Percentiles rank a stretch among this genome's conserved stretches.
These are phyloP conservation scores for Apiospora hydei DNA, from an alignment of 2,329 filamentous ascomycete genomes.

Conservation along the genomic window DNA sequence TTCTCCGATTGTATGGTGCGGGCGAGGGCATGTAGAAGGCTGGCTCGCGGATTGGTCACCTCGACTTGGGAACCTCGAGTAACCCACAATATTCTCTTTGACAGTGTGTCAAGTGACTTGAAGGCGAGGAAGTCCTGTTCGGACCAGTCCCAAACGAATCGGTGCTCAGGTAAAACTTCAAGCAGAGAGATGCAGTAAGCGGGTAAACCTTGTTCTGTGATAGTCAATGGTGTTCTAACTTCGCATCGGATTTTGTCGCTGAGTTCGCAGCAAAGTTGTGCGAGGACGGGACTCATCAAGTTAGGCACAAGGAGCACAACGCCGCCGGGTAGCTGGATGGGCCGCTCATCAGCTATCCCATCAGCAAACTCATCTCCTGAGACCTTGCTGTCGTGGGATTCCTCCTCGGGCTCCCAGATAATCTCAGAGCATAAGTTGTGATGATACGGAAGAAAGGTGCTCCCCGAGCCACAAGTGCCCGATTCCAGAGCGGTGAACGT, in stretches of 20 bases:
- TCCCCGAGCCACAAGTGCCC: slow-evolving; percentile 31
- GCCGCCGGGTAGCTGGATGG: not conserved
- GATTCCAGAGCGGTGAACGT: slow-evolving; percentile 48
- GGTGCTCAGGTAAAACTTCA: slow-evolving; percentile 45
- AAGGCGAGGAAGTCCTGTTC: slow-evolving; percentile 49
- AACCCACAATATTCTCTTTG: slow-evolving; percentile 34
- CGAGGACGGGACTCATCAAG: slow-evolving; percentile 4
- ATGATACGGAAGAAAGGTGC: slow-evolving; percentile 54
- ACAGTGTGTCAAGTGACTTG: slow-evolving; percentile 44
- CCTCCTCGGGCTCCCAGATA: slow-evolving; percentile 45
- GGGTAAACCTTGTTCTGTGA: slow-evolving; percentile 30
- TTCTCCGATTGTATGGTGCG: slow-evolving; percentile 59
- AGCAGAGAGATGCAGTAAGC: slow-evolving; percentile 54
- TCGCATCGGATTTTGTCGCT: slow-evolving; percentile 28
- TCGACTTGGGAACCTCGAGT: slow-evolving; percentile 34
- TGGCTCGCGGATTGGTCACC: slow-evolving; percentile 43
- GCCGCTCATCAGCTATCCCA: not conserved
- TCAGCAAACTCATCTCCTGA: not conserved
- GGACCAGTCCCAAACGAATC: slow-evolving; percentile 49
- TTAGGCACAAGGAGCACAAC: slow-evolving; percentile 32
- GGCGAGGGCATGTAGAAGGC: slow-evolving; percentile 54
- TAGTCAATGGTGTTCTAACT: slow-evolving; percentile 29
- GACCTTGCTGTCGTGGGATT: not conserved
- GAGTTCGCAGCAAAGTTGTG: slow-evolving; percentile 27
- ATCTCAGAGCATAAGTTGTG: slow-evolving; percentile 58